Percentiles rank a stretch among this genome's conserved stretches.
These are phyloP conservation scores for Nemania abortiva DNA, from an alignment of 2,329 filamentous ascomycete species.

Conservation along the genomic window DNA sequence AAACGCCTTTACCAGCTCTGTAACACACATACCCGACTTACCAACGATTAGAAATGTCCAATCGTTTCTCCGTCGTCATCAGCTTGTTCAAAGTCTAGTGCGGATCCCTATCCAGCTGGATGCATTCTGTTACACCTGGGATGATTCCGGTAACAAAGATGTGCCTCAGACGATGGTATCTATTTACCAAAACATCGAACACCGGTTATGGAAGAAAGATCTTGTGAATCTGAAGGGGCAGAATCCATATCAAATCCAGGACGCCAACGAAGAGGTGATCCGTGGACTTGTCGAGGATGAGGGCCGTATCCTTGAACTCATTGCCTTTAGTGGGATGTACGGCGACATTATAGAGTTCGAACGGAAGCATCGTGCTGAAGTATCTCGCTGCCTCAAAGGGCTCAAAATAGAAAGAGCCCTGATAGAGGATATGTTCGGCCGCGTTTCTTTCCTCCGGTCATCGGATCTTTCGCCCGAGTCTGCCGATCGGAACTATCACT, in stretches of 20 bases:
- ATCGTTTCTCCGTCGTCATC: slow-evolving; percentile 51
- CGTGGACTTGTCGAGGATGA: slow-evolving; percentile 43
- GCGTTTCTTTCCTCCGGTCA: slow-evolving; percentile 55
- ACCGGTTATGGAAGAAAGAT: slow-evolving; percentile 56
- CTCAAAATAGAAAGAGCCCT: no score
- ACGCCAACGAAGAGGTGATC: slow-evolving; percentile 34
- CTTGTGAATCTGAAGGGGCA: slow-evolving; percentile 42
- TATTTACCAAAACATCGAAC: slow-evolving; percentile 52
- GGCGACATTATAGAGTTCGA: slow-evolving; percentile 53
- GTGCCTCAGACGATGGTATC: slow-evolving; percentile 54
- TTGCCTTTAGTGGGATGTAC: slow-evolving; percentile 55
- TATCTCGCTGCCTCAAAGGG: slow-evolving; percentile 28
- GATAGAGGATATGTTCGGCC: slow-evolving; percentile 2
- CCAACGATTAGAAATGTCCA: slow-evolving; percentile 44
- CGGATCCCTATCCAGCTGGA: slow-evolving; percentile 61
- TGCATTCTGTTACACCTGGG: slow-evolving; percentile 57
- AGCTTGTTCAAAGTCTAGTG: slow-evolving; percentile 53
- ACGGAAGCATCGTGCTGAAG: slow-evolving; percentile 37
- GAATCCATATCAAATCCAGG: slow-evolving; percentile 7
- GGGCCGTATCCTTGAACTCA: slow-evolving; percentile 41
- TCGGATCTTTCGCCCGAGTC: slow-evolving; percentile 44
- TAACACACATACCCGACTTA: slow-evolving; percentile 34
- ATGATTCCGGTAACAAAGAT: slow-evolving; percentile 24
- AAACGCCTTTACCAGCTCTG: slow-evolving; percentile 29
- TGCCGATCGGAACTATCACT: slow-evolving; percentile 52